Base-by-base conservation (phyloP, 176 grass and related monocot genomes). In the Oryza officinalis region DNA sequence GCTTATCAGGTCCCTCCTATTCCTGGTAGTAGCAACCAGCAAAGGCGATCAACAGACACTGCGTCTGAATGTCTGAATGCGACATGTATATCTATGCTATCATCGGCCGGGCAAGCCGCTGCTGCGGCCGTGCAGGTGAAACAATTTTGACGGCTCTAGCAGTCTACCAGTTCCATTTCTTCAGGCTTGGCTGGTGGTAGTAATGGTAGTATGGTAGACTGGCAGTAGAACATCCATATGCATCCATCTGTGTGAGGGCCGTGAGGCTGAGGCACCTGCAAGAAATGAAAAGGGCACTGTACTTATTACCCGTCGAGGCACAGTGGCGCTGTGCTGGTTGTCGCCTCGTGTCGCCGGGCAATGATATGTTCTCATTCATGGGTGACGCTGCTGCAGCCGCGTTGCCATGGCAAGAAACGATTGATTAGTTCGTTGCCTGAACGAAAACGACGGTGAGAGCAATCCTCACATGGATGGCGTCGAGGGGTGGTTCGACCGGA, bases 391-490 rank as follows among this genome's bases (percentile, higher is more conserved):
- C 15, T 74, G 70, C 70, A 23, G 17, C 33, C 9, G 3, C 7
- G 6, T 11, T 30, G 30, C 28, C 23, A 2, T 64, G 12, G 28
- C n/a, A 10, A 37, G 18, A 10, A 37, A 18, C 50, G 17, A 60
- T 60, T 61, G 9, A 61, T 23, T 59, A 59, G 54, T 22, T n/a
- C 57, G 6, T 7, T 10, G 54, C 20, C 61, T 32, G 25, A 38
- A 27, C 67, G 5, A 27, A 61, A 61, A 61, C 57, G 57, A 61
- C 9, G 79, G 79, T 26, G 26, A 27, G 15, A 20, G 80, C 49
- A n/a, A n/a, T 30, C 23, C 46, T 69, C 73, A 67, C 32, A 77
- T 77, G 43, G 30, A 76, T 68, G 33, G 81, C 60, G 31, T n/a
- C 17, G 38, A 60, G 8, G 46, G 28, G 33, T 7, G 9, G 44